These are phyloP conservation scores for Phytophthora megakarya DNA, from an alignment of 352 stramenopile genomes.

Conservation along the genomic window DNA sequence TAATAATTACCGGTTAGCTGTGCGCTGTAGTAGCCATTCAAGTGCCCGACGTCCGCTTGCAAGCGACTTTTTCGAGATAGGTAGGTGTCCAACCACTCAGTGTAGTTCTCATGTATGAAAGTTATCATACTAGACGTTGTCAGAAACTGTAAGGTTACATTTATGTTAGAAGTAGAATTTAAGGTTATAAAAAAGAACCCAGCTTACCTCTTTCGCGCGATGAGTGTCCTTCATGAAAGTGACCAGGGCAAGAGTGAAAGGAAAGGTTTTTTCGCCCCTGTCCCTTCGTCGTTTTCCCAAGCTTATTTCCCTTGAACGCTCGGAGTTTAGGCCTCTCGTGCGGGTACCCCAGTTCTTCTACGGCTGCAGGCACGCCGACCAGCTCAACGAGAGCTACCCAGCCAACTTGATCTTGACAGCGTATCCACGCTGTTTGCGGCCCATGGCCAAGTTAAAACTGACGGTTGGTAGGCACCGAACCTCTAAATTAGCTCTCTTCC, in stretches of 20 bases:
- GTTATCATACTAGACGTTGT: background rate
- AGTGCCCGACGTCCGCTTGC: background rate
- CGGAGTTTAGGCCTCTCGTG: background rate
- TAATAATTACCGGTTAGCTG: no score
- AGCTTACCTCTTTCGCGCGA: background rate
- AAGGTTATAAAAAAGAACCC: background rate
- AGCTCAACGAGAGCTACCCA: no score
- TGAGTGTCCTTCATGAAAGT: background rate
- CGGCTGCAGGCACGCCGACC: no score
- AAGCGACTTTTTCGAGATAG: background rate
- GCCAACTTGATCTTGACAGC: no score
- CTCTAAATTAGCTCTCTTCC: no score
- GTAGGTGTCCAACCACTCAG: background rate
- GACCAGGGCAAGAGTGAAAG: background rate
- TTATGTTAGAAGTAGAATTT: no score
- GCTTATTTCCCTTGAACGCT: background rate
- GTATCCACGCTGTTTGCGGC: no score
- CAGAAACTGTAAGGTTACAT: no score
- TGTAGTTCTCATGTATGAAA: background rate
- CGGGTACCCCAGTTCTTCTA: background rate
- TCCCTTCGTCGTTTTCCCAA: background rate
- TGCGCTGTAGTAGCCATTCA: background rate
- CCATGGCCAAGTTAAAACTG: no score
- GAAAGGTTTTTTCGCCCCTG: conserved; percentile 1
- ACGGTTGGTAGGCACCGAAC: no score